Percentiles rank a stretch among this genome's conserved stretches.
phyloP scores from a whole-genome alignment of 1,284 basidiomycete species.

The Cystobasidium pallidum region DNA sequence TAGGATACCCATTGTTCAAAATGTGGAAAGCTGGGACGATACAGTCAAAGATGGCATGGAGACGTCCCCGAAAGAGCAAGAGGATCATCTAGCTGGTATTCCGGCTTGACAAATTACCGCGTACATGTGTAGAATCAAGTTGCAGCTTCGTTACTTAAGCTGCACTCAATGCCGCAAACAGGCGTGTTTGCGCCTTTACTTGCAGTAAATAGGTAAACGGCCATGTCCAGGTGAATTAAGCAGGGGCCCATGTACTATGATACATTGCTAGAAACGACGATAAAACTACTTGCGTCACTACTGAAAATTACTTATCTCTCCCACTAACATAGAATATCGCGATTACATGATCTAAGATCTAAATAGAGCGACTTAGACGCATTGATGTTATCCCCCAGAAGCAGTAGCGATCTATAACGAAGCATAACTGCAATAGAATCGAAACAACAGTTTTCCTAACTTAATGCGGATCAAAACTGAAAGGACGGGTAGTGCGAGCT shows the following conservation, averaged over 20 bases:
- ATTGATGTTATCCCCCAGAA: not conserved
- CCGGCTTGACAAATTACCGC: slow-evolving; percentile 8
- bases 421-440: not conserved
- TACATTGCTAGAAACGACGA: not conserved
- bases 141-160: too few relatives aligned
- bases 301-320: not conserved
- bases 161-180: too few relatives aligned
- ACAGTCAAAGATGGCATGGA: slow-evolving; percentile 8
- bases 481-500: slow-evolving; percentile 2
- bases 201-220: too few relatives aligned
- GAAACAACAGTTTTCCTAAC: not conserved
- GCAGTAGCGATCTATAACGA: not conserved
- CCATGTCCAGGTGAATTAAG: too few relatives aligned
- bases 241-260: slow-evolving; percentile 2
- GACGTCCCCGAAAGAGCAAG: not conserved
- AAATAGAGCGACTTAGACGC: not conserved
- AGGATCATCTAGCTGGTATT: slow-evolving; percentile 21
- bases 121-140: too few relatives aligned
- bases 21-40: slow-evolving; percentile 38
- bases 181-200: too few relatives aligned
- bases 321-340: not conserved
- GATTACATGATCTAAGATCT: too few relatives aligned
- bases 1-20: slow-evolving; percentile 38
- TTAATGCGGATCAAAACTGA: not conserved
- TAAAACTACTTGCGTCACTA: too few relatives aligned